phyloP scores from a whole-genome alignment of 2,329 filamentous ascomycete genomes.

The Trichoderma atroviride region DNA sequence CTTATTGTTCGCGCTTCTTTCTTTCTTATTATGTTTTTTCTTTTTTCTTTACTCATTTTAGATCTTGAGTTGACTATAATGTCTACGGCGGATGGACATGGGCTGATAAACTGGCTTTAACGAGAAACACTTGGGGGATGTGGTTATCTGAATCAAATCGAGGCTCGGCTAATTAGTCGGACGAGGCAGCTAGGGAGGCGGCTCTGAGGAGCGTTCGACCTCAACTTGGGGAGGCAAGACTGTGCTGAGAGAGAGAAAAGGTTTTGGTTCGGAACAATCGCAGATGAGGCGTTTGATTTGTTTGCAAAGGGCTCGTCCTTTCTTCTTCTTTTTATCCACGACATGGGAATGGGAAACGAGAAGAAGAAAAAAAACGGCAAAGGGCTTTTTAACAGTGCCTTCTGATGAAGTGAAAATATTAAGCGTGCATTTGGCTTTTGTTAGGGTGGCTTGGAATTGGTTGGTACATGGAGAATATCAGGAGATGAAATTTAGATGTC shows the following conservation, averaged over 20 bases:
- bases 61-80: background rate
- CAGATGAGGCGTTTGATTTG: background rate
- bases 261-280: background rate
- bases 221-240: background rate
- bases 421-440: background rate
- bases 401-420: background rate
- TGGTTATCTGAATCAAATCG: background rate
- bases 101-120: background rate
- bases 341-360: background rate
- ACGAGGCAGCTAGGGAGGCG: background rate
- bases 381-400: background rate
- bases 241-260: background rate
- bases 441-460: background rate
- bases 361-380: background rate
- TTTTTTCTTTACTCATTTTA: background rate
- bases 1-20: background rate
- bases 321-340: background rate
- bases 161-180: background rate
- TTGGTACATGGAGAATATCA: background rate
- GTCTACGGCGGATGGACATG: conserved; percentile 5
- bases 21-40: background rate
- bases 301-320: background rate
- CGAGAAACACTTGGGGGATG: background rate
- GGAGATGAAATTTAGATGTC: background rate
- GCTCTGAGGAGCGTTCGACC: background rate